Base-by-base conservation (phyloP, 2,329 filamentous ascomycete genomes). In the Aspergillus fumigatus region DNA sequence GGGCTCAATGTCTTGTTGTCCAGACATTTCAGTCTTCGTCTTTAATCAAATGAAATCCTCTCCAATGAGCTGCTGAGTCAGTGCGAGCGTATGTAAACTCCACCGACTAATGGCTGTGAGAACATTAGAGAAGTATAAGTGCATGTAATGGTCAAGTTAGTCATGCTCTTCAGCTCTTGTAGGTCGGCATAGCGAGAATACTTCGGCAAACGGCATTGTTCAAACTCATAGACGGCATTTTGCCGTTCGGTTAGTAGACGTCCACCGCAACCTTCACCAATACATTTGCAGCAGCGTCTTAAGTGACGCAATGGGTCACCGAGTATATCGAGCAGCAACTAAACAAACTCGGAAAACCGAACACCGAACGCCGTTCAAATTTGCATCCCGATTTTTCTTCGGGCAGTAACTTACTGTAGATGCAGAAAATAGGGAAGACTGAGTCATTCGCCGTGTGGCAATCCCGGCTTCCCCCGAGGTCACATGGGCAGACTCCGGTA, bases 401-500 rank as follows among this genome's bases (percentile, higher is more conserved):
- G 43, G 43, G 21, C 43, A 11, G 5, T 14, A 26, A 5, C 8
- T 25, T 2, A 23, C 19, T 23, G 11, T 26, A 11, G 21, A 23
- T 2, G 8, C n/a, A 21, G 40, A 43, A 2, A 21, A 4, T 11
- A 3, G 21, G n/a, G 19, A 19, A 8, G 21, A 5, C 23, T 23
- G 43, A 47, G 19, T 47, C 43, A 47, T 47, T 47, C 43, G 43
- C 21, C 43, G 35, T 32, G 49, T 51, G 41, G 47, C 47, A 38
- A 29, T 38, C 49, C 49, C 49, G 48, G 40, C 32, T 51, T 59
- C 45, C 55, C 57, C 67, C 67, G 67, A 65, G 23, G 59, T 67
- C 67, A 69, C 59, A 61, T 68, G 67, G 67, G 56, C 51, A 32
- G 26, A 45, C 6, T 43, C 26, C 49, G 14, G 48, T 50, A 38